Evolutionary conservation across 345 rosid species (phyloP).

Genomic region (Boechera stricta): DNA sequence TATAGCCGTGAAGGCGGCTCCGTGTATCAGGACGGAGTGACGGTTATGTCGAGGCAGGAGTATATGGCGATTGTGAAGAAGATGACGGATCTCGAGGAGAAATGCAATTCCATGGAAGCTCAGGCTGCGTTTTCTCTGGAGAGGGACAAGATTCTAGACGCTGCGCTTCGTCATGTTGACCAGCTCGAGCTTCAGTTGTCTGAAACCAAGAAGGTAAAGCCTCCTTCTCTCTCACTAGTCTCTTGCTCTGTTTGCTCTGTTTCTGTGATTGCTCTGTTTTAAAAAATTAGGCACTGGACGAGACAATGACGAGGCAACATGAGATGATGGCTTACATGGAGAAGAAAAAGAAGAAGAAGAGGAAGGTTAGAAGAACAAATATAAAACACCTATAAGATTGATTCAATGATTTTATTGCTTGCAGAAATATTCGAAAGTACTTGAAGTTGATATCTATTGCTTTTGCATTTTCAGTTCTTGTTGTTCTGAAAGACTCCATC

Average conservation of each 20-base stretch:
- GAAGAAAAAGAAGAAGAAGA: slow-evolving; percentile 57
- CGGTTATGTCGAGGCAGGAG: slow-evolving; percentile 53
- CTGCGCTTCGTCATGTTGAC: slow-evolving; percentile 62
- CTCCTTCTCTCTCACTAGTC: background rate
- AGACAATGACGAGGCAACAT: slow-evolving; percentile 50
- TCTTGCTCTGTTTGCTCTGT: slow-evolving; percentile 16
- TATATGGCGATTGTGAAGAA: slow-evolving; percentile 69
- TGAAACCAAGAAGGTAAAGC: slow-evolving; percentile 70
- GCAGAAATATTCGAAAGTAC: background rate
- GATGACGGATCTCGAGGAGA: slow-evolving; percentile 77
- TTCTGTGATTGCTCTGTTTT: background rate
- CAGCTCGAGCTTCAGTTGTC: slow-evolving; percentile 67
- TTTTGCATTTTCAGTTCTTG: slow-evolving; percentile 39
- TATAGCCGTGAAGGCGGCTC: slow-evolving; percentile 47
- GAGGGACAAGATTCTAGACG: slow-evolving; percentile 70
- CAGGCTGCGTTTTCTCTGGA: slow-evolving; percentile 58
- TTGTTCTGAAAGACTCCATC: slow-evolving; percentile 39
- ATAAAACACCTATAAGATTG: background rate
- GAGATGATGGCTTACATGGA: slow-evolving; percentile 58
- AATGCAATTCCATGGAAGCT: slow-evolving; percentile 48
- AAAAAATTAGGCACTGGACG: slow-evolving; percentile 56
- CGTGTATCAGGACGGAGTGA: slow-evolving; percentile 47
- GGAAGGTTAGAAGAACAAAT: slow-evolving; percentile 44
- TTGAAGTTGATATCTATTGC: background rate
- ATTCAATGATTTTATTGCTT: background rate